phyloP scores from a whole-genome alignment of 305 asterid genomes.

The Caryopteris hybrid region DNA sequence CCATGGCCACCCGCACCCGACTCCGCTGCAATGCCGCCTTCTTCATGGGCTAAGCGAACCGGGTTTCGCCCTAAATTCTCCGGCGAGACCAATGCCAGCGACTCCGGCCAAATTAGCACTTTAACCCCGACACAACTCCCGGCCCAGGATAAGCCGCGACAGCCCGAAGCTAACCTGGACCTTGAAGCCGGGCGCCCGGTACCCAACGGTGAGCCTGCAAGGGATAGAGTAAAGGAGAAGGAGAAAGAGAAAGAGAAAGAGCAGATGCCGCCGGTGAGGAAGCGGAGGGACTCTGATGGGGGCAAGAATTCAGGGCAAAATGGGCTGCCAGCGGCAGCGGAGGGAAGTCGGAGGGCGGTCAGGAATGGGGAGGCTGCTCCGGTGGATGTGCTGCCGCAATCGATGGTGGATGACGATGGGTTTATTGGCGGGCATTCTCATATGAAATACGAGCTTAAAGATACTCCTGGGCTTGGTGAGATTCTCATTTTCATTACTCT shows the following conservation, averaged over 20 bases:
- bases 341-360: constrained; percentile 46
- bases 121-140: constrained; percentile 27
- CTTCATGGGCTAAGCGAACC: constrained; percentile 93
- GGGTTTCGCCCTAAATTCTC: constrained; percentile 95
- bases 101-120: constrained; percentile 62
- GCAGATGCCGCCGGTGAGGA: constrained; percentile 54
- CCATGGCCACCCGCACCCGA: constrained; percentile 82
- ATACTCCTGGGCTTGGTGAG: constrained; percentile 96
- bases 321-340: constrained; percentile 42
- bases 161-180: constrained; percentile 39
- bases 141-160: constrained; percentile 21
- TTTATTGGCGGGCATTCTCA: constrained; percentile 64
- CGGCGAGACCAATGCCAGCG: constrained; percentile 83
- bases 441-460: constrained; percentile 94
- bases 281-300: constrained; percentile 81
- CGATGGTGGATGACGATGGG: constrained; percentile 70
- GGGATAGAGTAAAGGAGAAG: constrained; percentile 41
- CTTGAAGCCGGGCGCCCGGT: constrained; percentile 65
- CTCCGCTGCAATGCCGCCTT: constrained; percentile 80
- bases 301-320: constrained; percentile 42
- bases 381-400: constrained; percentile 53
- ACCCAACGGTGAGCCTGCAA: constrained; percentile 49
- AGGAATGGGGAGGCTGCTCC: constrained; percentile 46
- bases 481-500: not conserved
- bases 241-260: constrained; percentile 41